Percentiles rank a stretch among this genome's conserved stretches.
These are phyloP conservation scores for Inosperma sp. DNA, from an alignment of 768 basidiomycete species.

Conservation along the genomic window DNA sequence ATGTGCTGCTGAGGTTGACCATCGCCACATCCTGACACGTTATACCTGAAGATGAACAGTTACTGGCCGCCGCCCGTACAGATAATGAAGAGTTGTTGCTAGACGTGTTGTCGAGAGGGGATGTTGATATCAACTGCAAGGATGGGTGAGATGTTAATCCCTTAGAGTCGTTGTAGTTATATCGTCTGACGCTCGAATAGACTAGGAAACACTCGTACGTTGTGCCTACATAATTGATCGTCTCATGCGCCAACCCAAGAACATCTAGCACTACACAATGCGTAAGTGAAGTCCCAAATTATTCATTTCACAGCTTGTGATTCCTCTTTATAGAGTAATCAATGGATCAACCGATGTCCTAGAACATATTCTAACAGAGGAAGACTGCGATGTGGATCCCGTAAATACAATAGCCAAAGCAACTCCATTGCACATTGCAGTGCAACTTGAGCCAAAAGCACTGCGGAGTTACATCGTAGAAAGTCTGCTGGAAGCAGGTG, in stretches of 20 bases:
- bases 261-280: slow-evolving; percentile 25
- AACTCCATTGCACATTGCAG: slow-evolving; percentile 77
- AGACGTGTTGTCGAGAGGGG: slow-evolving; percentile 52
- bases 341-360: slow-evolving; percentile 59
- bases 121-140: slow-evolving; percentile 68
- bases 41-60: slow-evolving; percentile 52
- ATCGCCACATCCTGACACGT: background rate
- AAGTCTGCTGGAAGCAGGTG: slow-evolving; percentile 74
- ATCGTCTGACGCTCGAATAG: slow-evolving; percentile 29
- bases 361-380: slow-evolving; percentile 67
- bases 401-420: slow-evolving; percentile 63
- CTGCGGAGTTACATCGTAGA: slow-evolving; percentile 51
- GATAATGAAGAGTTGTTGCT: slow-evolving; percentile 69
- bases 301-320: background rate
- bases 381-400: slow-evolving; percentile 79
- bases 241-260: slow-evolving; percentile 2
- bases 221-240: slow-evolving; percentile 19
- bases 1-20: background rate
- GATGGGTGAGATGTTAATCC: slow-evolving; percentile 58
- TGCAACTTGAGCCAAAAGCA: slow-evolving; percentile 51
- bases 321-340: slow-evolving; percentile 36
- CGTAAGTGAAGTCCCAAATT: slow-evolving; percentile 17
- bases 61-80: slow-evolving; percentile 65
- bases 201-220: slow-evolving; percentile 76
- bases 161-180: background rate